Evolutionary conservation across 352 stramenopile genomes (phyloP).

Genomic region (Phytopythium boreale): DNA sequence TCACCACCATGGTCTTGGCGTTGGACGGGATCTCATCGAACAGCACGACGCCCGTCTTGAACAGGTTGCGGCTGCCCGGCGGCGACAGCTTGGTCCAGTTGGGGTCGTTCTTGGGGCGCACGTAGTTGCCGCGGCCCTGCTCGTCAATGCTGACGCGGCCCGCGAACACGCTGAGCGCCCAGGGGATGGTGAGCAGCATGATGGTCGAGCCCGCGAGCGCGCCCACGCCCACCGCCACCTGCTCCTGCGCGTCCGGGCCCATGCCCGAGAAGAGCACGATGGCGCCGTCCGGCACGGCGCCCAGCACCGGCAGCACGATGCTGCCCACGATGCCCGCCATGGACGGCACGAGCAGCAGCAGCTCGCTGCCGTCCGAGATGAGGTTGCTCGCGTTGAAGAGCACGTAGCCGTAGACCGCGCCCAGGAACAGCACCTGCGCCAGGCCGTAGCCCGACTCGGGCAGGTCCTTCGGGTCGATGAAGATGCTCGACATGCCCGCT

Average conservation of each 20-base stretch:
- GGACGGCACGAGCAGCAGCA: slow-evolving; percentile 95
- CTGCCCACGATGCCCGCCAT: slow-evolving; percentile 96
- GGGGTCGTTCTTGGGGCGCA: slow-evolving; percentile 71
- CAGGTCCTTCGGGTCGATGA: slow-evolving; percentile 88
- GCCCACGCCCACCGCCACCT: slow-evolving; percentile 96
- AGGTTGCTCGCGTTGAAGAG: slow-evolving; percentile 96
- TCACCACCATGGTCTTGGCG: slow-evolving; percentile 91
- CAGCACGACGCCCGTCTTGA: slow-evolving; percentile 74
- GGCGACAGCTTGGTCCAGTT: slow-evolving; percentile 87
- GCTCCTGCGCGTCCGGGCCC: slow-evolving; percentile 92
- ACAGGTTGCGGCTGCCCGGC: slow-evolving; percentile 55
- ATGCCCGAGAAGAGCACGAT: slow-evolving; percentile 98
- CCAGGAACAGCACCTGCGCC: slow-evolving; percentile 93
- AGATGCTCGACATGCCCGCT: slow-evolving; percentile 38
- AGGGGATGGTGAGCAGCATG: slow-evolving; percentile 99
- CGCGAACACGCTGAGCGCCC: slow-evolving; percentile 90
- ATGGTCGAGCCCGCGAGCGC: slow-evolving; percentile 98
- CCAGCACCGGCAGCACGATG: slow-evolving; percentile 95
- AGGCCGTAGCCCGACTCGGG: slow-evolving; percentile 76
- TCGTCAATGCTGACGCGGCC: slow-evolving; percentile 94
- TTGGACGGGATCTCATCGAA: slow-evolving; percentile 88
- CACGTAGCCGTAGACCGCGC: slow-evolving; percentile 95
- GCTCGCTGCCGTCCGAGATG: slow-evolving; percentile 97
- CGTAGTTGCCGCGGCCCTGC: slow-evolving; percentile 83
- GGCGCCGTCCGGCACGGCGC: slow-evolving; percentile 95